Evolutionary conservation across 495 filamentous ascomycete genomes (phyloP).

Genomic region (Podospora didyma): DNA sequence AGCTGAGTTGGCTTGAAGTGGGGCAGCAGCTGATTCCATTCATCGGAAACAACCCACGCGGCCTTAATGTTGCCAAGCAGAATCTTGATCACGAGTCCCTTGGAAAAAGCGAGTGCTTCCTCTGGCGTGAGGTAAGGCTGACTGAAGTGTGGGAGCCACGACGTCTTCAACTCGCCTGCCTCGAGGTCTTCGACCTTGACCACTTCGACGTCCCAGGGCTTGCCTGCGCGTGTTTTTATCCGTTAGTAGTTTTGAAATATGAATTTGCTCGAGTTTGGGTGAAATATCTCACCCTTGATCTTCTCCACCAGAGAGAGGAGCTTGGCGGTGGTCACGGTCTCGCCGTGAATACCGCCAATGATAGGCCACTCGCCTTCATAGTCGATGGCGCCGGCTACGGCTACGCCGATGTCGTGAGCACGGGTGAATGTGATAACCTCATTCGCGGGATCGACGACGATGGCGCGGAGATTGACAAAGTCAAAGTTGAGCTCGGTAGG

Average conservation of each 20-base stretch:
- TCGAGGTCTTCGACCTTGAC: slow-evolving; percentile 44
- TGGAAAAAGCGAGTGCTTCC: slow-evolving; percentile 30
- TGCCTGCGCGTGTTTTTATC: slow-evolving; percentile 24
- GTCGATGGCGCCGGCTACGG: slow-evolving; percentile 50
- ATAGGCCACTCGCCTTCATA: slow-evolving; percentile 54
- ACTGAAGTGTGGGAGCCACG: slow-evolving; percentile 36
- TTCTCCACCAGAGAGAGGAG: slow-evolving; percentile 44
- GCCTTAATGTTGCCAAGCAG: slow-evolving; percentile 37
- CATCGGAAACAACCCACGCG: slow-evolving; percentile 43
- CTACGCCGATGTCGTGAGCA: slow-evolving; percentile 41
- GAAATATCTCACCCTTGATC: slow-evolving; percentile 39
- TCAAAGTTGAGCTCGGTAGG: slow-evolving; percentile 38
- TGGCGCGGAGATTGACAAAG: slow-evolving; percentile 45
- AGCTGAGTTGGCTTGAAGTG: slow-evolving; percentile 46
- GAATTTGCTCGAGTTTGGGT: background rate
- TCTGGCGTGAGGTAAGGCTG: slow-evolving; percentile 45
- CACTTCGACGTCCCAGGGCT: slow-evolving; percentile 40
- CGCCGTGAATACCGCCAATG: slow-evolving; percentile 50
- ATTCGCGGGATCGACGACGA: slow-evolving; percentile 46
- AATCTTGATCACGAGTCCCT: slow-evolving; percentile 32
- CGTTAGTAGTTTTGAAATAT: background rate
- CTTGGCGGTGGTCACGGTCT: slow-evolving; percentile 35
- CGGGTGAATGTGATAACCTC: slow-evolving; percentile 46
- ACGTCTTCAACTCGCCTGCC: slow-evolving; percentile 38
- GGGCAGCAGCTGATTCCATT: slow-evolving; percentile 50